Base-by-base conservation (phyloP, 495 filamentous ascomycete species). In the Tuber melanosporum region DNA sequence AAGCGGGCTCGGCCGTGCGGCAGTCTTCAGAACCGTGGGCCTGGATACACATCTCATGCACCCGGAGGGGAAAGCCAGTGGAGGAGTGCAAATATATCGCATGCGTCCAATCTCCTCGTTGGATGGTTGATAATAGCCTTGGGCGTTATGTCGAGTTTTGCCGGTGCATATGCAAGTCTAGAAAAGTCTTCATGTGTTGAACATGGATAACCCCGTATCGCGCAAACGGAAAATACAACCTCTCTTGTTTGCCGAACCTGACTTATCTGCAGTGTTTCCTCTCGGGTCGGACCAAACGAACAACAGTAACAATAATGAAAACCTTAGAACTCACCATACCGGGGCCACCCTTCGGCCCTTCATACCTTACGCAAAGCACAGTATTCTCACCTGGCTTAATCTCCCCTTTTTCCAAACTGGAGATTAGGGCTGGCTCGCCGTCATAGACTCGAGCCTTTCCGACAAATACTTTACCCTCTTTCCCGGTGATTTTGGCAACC, bases 401-500 rank as follows among this genome's bases (percentile, higher is more conserved):
- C 73, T 88, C 82, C 45, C 92, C 92, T 62, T 87, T 87, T 52
- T 88, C 89, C 20, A 99, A 86, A 3, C 94, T 95, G 12, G 87
- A 85, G 84, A 95, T 90, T 52, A 99, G 90, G 76, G 89, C 87
- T 73, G 88, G 85, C 82, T 98, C 95, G 84, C 97, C 97, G 84
- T 99, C 86, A 85, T 97, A 99, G n/a, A 97, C 93, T 32, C 89
- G 87, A 22, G 93, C 95, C 75, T 90, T 90, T 71, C 95, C 95
- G 0, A 88, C 91, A 85, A 99, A 99, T 10, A 84, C 84, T 20
- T 91, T 86, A 8, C 95, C 95, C 85, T 99, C 95, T 84, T 97
- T 98, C 32, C 95, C 95, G 0, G 95, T 99, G 84, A 99, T 99
- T 86, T 99, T 99, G 77, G 95, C 95, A 4, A 99, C 95, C 14